Conservation (phyloP, 139 green algal species). For the Diplosphaera chodatii region DNA sequence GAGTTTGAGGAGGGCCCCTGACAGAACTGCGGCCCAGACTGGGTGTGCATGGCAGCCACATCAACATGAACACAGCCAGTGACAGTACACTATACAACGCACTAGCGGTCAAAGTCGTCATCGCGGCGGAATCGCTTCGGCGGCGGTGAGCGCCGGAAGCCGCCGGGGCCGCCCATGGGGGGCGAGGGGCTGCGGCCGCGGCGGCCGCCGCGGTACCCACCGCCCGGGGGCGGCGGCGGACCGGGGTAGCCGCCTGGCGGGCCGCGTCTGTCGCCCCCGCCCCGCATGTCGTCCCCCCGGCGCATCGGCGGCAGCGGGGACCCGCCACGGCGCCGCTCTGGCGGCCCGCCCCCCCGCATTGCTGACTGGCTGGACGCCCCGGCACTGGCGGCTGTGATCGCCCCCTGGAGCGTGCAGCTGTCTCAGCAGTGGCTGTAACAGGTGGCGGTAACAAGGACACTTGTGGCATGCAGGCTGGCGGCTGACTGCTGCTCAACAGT, state of each 20-base stretch:
- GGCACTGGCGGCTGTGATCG: neutral
- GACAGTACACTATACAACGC: neutral
- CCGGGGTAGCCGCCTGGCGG: neutral
- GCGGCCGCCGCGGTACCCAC: slow-evolving; percentile 2
- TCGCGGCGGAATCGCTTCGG: slow-evolving; percentile 32
- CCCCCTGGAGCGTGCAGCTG: neutral
- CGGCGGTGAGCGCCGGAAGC: slow-evolving; percentile 25
- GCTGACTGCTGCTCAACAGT: neutral
- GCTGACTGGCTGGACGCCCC: neutral
- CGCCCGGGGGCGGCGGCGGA: neutral
- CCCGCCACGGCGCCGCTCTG: neutral
- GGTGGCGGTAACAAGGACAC: neutral
- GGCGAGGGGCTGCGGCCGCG: slow-evolving; percentile 14
- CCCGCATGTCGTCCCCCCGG: slow-evolving; percentile 6
- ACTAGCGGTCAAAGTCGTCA: slow-evolving; percentile 24
- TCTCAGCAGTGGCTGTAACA: neutral
- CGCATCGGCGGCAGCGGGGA: slow-evolving; percentile 11
- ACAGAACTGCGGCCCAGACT: neutral
- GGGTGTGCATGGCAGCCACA: no score
- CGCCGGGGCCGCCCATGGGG: slow-evolving; percentile 15
- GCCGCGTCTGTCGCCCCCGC: neutral
- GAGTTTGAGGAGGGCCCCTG: no score
- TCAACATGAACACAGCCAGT: neutral
- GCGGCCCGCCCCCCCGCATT: no score
- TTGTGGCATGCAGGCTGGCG: no score